A percentile compares a stretch with the other conserved stretches of the same genome.
These are phyloP conservation scores for Daldinia grandis DNA, from an alignment of 495 filamentous ascomycete species.

Conservation along the genomic window DNA sequence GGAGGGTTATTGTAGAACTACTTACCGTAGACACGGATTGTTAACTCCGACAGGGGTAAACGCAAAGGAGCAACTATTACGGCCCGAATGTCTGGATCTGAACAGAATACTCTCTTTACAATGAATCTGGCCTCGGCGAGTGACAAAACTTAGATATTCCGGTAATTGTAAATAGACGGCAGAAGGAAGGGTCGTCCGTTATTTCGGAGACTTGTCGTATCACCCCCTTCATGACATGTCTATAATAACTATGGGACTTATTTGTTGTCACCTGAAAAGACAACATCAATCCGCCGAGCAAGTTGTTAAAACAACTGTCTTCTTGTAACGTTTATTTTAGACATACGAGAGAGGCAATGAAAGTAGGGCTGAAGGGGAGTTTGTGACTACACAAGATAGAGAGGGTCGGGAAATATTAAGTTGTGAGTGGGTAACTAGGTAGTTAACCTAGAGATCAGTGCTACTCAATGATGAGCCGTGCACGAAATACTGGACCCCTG, in stretches of 20 bases:
- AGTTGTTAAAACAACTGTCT: not conserved
- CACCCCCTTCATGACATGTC: slow-evolving; percentile 16
- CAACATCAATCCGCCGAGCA: not conserved
- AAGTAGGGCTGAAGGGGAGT: no score
- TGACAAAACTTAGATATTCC: slow-evolving; percentile 5
- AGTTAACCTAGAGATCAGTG: not conserved
- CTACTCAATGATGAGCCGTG: slow-evolving; percentile 29
- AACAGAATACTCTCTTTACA: not conserved
- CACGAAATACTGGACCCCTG: slow-evolving; percentile 26
- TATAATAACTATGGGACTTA: not conserved
- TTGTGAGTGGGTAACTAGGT: slow-evolving; percentile 1
- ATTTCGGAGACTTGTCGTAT: slow-evolving; percentile 6
- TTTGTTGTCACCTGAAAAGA: not conserved
- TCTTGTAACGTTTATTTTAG: not conserved
- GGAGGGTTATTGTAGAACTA: not conserved
- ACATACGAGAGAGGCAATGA: not conserved
- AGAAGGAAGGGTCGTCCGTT: slow-evolving; percentile 15
- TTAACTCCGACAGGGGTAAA: slow-evolving; percentile 14
- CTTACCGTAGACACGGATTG: slow-evolving; percentile 18
- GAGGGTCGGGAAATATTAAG: not conserved
- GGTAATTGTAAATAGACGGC: slow-evolving; percentile 8
- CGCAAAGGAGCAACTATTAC: not conserved
- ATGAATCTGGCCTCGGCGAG: slow-evolving; percentile 8
- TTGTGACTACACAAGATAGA: not conserved
- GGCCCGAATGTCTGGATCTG: not conserved